These are phyloP conservation scores for Coemansia sp. DNA, from an alignment of 192 early-diverging fungal genomes.

Conservation along the genomic window DNA sequence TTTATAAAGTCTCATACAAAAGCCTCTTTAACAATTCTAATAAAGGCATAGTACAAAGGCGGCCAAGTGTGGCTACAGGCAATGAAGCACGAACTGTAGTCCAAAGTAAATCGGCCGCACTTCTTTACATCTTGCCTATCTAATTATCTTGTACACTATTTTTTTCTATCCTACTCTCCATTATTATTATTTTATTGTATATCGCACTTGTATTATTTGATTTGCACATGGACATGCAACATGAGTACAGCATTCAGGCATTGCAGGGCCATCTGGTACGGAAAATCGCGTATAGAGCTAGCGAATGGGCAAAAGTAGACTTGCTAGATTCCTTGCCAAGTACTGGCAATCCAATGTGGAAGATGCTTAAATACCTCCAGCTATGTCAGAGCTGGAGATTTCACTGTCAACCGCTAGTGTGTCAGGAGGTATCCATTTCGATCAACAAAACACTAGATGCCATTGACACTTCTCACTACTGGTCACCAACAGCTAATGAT, in stretches of 20 bases:
- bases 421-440: constrained; percentile 20
- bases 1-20: neutral
- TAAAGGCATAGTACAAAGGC: neutral
- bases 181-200: neutral
- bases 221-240: neutral
- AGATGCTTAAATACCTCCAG: constrained; percentile 26
- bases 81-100: neutral
- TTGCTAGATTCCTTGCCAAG: constrained; percentile 3
- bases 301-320: constrained; percentile 15
- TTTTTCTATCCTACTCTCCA: neutral
- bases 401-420: constrained; percentile 23
- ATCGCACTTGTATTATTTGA: neutral
- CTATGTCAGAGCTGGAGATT: constrained; percentile 27
- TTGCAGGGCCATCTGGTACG: constrained; percentile 21
- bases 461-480: constrained; percentile 22
- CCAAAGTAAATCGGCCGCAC: neutral
- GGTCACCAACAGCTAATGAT: constrained; percentile 5
- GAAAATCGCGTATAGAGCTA: constrained; percentile 20
- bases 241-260: constrained; percentile 14
- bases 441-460: neutral
- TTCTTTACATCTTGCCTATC: neutral
- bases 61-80: neutral
- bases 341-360: constrained; percentile 31
- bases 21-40: neutral
- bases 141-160: neutral